Percentiles rank a stretch among this genome's conserved stretches.
Conservation (phyloP, 225 moss, liverwort and hornwort genomes). For the Asterella californica region DNA sequence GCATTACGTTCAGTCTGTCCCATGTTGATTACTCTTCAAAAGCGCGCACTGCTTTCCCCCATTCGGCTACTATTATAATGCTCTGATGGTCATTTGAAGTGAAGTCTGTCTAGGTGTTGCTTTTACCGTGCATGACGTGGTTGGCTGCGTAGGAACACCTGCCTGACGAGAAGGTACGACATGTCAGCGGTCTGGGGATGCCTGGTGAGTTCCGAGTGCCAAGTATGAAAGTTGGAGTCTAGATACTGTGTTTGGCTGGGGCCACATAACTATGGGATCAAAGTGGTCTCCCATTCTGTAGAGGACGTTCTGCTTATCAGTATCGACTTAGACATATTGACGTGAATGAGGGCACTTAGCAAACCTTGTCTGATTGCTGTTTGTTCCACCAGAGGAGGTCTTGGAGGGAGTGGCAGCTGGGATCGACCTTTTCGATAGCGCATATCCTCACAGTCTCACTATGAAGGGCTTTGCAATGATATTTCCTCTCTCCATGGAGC, state of each 20-base stretch:
- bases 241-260: background rate
- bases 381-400: constrained; percentile 63
- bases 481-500: constrained; percentile 69
- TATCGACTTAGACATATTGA: background rate
- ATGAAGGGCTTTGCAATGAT: constrained; percentile 91
- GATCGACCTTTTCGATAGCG: constrained; percentile 85
- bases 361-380: background rate
- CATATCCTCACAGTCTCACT: constrained; percentile 82
- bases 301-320: background rate
- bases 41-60: background rate
- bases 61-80: background rate
- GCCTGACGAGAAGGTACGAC: constrained; percentile 76
- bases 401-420: constrained; percentile 77
- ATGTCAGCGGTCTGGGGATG: constrained; percentile 93
- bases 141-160: constrained; percentile 45
- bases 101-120: too few relatives aligned
- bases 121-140: background rate
- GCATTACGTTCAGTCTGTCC: background rate
- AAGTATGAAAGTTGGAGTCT: background rate
- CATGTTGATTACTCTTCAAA: background rate
- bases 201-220: constrained; percentile 51
- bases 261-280: too few relatives aligned
- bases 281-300: background rate
- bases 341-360: background rate
- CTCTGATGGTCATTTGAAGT: background rate